Evolutionary conservation across 495 filamentous ascomycete species (phyloP), one percentile per base, ranked within the genome.

Genomic region (Penicillium argentinense): DNA sequence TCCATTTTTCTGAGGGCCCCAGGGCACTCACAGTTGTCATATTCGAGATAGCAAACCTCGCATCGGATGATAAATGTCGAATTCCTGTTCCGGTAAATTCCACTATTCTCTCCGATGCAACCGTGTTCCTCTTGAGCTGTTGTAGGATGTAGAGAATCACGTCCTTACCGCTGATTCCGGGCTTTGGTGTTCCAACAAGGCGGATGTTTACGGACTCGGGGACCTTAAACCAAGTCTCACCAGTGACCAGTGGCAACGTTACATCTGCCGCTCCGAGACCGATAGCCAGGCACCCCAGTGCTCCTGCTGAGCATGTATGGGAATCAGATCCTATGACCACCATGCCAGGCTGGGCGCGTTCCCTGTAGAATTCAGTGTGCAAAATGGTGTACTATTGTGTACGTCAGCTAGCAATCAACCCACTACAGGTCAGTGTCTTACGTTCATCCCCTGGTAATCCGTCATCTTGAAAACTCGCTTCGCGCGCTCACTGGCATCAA

Each of bases 181-280:
- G 51, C 9, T n/a, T 18, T 8, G 66, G 68, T 12, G 47, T 25
- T 16, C 66, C 65, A 11, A 72, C 42, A 11, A 78, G 49, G 3
- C 51, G 39, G 37, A 78, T 67, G 3, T 63, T 63, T 9, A 70
- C 53, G 1, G 57, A 51, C 38, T 76, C 73, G 0, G 74, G 74
- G 2, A 76, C 60, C 37, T 63, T 65, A 51, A 76, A 71, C 73
- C 72, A 76, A 4, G 66, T 72, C 36, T 72, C 68, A 0, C 74
- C 73, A 3, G 68, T 75, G 1, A 74, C 62, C 24, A 76, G 54
- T 0, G 71, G 59, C 52, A 74, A 51, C 3, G 66, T 68, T 1
- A 75, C 71, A 47, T 78, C 74, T 9, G 73, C 67, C 9, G 64
- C 71, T 1, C 73, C 73, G 2, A 78, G 49, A 0, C 74, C 73